Conservation (phyloP, 2,329 filamentous ascomycete genomes). For the Colletotrichum cordylinicola region DNA sequence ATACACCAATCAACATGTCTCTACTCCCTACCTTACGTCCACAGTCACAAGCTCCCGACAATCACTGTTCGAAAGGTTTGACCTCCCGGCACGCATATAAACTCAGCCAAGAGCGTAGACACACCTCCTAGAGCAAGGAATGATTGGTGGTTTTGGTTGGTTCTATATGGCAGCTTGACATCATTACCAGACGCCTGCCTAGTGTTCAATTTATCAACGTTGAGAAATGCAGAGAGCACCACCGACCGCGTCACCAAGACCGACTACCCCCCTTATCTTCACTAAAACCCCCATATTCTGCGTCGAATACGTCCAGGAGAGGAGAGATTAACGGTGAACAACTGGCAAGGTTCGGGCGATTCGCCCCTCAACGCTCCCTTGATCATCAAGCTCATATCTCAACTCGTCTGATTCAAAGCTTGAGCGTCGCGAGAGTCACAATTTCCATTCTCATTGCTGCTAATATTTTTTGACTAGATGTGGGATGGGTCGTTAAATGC, state of each 20-base stretch:
- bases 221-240: no score
- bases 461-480: no score
- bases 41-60: not conserved
- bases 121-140: not conserved
- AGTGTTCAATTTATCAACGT: no score
- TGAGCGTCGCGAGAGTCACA: no score
- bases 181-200: fast-evolving
- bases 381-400: no score
- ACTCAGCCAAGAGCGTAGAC: fast-evolving
- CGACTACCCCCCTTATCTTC: not conserved
- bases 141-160: no score
- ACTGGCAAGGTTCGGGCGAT: not conserved
- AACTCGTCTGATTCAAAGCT: no score
- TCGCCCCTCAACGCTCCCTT: no score
- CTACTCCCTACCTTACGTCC: not conserved
- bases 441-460: no score
- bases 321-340: no score
- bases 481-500: no score
- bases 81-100: fast-evolving
- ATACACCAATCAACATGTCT: not conserved
- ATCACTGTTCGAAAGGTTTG: fast-evolving
- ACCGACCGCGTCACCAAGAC: no score
- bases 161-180: not conserved
- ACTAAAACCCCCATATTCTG: fast-evolving
- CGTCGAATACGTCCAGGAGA: not conserved